Conservation (phyloP, 2,329 filamentous ascomycete species). For the Colletotrichum horii region DNA sequence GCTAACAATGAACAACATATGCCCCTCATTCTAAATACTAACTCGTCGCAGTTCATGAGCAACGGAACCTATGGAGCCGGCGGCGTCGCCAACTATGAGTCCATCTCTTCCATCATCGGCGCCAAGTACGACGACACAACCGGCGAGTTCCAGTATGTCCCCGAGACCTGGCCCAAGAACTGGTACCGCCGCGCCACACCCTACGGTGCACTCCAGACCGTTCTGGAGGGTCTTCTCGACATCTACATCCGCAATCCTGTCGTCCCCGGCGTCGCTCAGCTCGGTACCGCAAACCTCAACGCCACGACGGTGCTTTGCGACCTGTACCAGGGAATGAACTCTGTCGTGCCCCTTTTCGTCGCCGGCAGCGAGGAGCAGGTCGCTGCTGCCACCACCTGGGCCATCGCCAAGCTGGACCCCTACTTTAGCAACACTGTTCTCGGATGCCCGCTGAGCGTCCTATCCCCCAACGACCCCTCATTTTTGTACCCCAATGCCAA, state of each 20-base stretch:
- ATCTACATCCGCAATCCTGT: slow-evolving; percentile 7
- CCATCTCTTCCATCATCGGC: slow-evolving; percentile 12
- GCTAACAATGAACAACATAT: not conserved
- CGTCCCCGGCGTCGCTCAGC: not conserved
- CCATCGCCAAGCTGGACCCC: slow-evolving; percentile 7
- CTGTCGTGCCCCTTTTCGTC: not conserved
- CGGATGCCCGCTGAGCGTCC: not conserved
- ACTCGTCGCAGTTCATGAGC: slow-evolving; percentile 1
- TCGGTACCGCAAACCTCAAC: slow-evolving; percentile 3
- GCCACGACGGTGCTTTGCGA: slow-evolving; percentile 6
- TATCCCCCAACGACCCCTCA: not conserved
- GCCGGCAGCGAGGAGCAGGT: not conserved
- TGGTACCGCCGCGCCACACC: slow-evolving; percentile 15
- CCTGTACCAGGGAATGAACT: slow-evolving; percentile 5
- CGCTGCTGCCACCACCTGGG: slow-evolving; percentile 1
- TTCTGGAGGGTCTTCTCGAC: not conserved
- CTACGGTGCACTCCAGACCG: not conserved
- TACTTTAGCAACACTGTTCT: slow-evolving; percentile 2
- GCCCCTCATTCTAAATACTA: not conserved
- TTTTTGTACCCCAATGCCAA: not conserved
- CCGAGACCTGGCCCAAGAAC: slow-evolving; percentile 15
- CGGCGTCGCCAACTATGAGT: slow-evolving; percentile 14
- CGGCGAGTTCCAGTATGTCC: slow-evolving; percentile 13
- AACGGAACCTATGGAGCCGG: slow-evolving; percentile 9
- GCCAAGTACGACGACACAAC: slow-evolving; percentile 4